Evolutionary conservation across 192 early-diverging fungal species (phyloP).

Genomic region (Backusella circina): DNA sequence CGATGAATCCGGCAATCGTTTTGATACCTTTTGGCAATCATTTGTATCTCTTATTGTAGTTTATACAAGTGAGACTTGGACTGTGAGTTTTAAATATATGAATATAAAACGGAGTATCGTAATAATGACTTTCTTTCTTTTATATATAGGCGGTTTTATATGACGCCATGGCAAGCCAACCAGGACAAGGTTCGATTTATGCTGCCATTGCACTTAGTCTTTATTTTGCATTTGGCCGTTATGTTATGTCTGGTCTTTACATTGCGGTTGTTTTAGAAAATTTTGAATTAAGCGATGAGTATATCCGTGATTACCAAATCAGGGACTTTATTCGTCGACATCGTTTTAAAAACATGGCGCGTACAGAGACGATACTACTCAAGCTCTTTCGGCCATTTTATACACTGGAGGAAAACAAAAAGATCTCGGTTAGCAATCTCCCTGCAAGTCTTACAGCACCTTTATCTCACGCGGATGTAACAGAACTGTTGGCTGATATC

Average conservation of each 20-base stretch:
- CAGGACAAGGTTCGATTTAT: constrained; percentile 31
- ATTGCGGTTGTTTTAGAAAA: constrained; percentile 57
- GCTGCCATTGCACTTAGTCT: constrained; percentile 38
- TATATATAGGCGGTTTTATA: constrained; percentile 42
- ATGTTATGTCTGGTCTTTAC: constrained; percentile 47
- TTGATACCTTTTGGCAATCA: constrained; percentile 31
- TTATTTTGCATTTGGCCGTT: constrained; percentile 46
- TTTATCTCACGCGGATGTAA: background rate
- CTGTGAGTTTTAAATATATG: constrained; percentile 8
- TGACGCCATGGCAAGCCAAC: constrained; percentile 42
- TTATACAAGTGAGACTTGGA: constrained; percentile 32
- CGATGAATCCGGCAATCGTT: constrained; percentile 10
- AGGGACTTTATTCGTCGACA: constrained; percentile 20
- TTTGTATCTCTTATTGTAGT: constrained; percentile 28
- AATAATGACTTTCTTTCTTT: background rate
- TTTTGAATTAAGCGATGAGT: constrained; percentile 49
- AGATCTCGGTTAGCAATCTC: background rate
- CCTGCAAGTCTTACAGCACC: background rate
- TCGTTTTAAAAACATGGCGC: background rate
- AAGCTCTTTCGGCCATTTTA: constrained; percentile 6
- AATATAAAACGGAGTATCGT: too few relatives aligned
- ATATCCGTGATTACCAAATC: constrained; percentile 29
- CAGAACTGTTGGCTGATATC: background rate
- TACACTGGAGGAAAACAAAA: background rate
- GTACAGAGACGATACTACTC: constrained; percentile 1